Conservation (phyloP, 495 filamentous ascomycete species). For the Hyaloscypha bicolor region DNA sequence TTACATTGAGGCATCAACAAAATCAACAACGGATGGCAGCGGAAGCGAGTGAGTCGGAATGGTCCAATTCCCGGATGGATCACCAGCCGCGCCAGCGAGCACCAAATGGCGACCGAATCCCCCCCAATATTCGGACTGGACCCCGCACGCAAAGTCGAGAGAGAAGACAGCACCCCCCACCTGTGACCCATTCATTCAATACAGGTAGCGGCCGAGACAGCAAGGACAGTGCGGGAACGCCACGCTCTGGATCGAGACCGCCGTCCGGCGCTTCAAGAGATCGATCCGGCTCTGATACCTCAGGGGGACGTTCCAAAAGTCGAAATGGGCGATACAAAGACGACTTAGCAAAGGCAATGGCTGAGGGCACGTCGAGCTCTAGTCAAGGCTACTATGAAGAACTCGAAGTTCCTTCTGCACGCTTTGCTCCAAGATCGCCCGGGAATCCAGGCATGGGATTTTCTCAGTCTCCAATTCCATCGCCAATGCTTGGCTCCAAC, state of each 20-base stretch:
- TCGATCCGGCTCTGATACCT: conserved; percentile 64
- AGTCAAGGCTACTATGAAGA: conserved; percentile 31
- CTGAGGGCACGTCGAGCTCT: conserved; percentile 20
- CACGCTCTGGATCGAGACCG: conserved; percentile 33
- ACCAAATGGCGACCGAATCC: conserved; percentile 33
- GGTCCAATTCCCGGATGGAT: conserved; percentile 25
- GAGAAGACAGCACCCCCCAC: conserved; percentile 40
- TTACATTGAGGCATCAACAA: conserved; percentile 29
- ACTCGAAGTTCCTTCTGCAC: conserved; percentile 32
- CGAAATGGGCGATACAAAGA: conserved; percentile 47
- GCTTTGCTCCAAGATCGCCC: conserved; percentile 42
- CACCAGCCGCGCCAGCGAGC: conserved; percentile 27
- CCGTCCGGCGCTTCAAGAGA: conserved; percentile 55
- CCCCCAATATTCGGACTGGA: conserved; percentile 32
- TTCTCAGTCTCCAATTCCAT: conserved; percentile 43
- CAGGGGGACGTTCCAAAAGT: conserved; percentile 54
- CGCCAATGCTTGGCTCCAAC: conserved; percentile 22
- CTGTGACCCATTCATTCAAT: conserved; percentile 43
- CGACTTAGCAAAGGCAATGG: conserved; percentile 27
- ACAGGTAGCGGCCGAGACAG: conserved; percentile 43
- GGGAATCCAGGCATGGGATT: conserved; percentile 47
- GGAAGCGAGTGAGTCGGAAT: conserved; percentile 25
- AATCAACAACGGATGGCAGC: conserved; percentile 23
- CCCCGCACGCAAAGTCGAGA: conserved; percentile 46
- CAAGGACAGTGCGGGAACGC: conserved; percentile 19